Conservation (phyloP, 495 filamentous ascomycete species). For the Entonaema liquescens region DNA sequence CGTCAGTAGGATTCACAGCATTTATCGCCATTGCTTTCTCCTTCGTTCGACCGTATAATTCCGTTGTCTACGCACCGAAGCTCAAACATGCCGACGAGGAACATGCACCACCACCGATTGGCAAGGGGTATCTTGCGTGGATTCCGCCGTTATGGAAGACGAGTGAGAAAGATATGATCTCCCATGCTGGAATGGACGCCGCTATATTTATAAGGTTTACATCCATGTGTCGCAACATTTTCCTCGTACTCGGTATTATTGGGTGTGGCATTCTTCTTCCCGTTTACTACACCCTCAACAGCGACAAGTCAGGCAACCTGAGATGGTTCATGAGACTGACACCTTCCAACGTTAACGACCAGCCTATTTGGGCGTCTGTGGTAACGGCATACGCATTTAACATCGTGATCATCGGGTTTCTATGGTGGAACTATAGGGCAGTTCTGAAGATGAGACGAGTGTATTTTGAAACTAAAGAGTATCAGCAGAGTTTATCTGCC, state of each 20-base stretch:
- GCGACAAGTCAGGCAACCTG: conserved; percentile 63
- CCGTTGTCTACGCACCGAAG: conserved; percentile 92
- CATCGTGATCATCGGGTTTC: conserved; percentile 75
- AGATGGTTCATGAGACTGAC: conserved; percentile 61
- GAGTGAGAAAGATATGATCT: conserved; percentile 77
- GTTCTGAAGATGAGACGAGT: conserved; percentile 73
- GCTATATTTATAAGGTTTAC: conserved; percentile 88
- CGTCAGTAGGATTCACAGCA: conserved; percentile 77
- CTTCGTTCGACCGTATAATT: conserved; percentile 87
- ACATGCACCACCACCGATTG: conserved; percentile 90
- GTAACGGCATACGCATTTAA: conserved; percentile 82
- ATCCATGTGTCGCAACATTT: conserved; percentile 91
- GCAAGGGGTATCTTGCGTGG: conserved; percentile 88
- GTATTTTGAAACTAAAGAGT: conserved; percentile 89
- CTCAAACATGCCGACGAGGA: conserved; percentile 91
- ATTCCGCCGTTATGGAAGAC: conserved; percentile 76
- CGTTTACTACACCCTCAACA: conserved; percentile 72
- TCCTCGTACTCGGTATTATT: conserved; percentile 74
- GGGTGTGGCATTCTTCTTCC: conserved; percentile 86
- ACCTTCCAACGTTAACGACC: conserved; percentile 63
- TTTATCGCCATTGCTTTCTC: conserved; percentile 83
- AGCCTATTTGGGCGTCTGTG: conserved; percentile 81
- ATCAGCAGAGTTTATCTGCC: conserved; percentile 86
- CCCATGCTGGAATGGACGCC: conserved; percentile 87
- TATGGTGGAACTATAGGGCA: conserved; percentile 89